phyloP scores from a whole-genome alignment of 164 flowering plant genomes.

The Chimonanthus salicifolius region DNA sequence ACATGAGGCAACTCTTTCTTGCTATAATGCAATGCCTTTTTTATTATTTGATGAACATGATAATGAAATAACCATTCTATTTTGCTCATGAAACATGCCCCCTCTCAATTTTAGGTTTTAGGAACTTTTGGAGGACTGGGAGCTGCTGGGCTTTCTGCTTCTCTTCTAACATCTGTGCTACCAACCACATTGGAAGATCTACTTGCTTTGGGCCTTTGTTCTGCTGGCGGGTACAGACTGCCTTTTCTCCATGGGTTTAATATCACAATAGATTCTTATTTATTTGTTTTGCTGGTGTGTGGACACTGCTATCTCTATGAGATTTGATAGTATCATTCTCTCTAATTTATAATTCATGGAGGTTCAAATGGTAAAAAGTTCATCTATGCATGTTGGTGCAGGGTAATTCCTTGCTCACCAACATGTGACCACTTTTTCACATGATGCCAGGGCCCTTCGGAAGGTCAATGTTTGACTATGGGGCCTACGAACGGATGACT shows the following conservation, averaged over 20 bases:
- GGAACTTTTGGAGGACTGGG: conserved; percentile 93
- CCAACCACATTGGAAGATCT: conserved; percentile 91
- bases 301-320: conserved; percentile 4
- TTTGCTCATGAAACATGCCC: not conserved
- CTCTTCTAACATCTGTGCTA: conserved; percentile 82
- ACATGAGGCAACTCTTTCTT: too few relatives aligned
- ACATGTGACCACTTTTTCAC: too few relatives aligned
- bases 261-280: not conserved
- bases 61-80: too few relatives aligned
- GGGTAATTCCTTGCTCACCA: too few relatives aligned
- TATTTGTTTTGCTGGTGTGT: conserved; percentile 97
- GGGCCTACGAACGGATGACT: too few relatives aligned
- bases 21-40: not conserved
- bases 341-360: not conserved
- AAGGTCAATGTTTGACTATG: too few relatives aligned
- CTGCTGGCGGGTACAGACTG: conserved; percentile 80
- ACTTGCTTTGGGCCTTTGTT: conserved; percentile 93
- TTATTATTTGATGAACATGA: not conserved
- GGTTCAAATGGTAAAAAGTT: not conserved
- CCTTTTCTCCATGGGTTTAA: not conserved
- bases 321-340: not conserved
- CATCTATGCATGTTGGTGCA: too few relatives aligned
- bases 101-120: conserved; percentile 40
- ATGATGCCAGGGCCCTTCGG: too few relatives aligned
- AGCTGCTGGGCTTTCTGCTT: conserved; percentile 92